Conservation (phyloP, 345 rosid genomes). For the Odontarrhena argentea region DNA sequence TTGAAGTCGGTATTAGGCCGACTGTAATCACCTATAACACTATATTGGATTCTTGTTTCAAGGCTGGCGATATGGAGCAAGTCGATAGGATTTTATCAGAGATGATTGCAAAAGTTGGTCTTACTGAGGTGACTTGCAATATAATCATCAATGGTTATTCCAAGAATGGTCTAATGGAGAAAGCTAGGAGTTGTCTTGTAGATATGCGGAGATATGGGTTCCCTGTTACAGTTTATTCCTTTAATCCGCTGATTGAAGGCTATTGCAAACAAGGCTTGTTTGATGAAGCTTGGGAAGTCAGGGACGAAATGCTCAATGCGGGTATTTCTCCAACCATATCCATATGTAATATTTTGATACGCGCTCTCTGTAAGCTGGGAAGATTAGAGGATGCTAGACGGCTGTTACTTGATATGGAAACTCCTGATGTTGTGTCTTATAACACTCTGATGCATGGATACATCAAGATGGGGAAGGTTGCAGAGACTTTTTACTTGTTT, state of each 20-base stretch:
- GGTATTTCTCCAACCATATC: constrained; percentile 49
- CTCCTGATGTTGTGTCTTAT: constrained; percentile 67
- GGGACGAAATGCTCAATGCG: constrained; percentile 53
- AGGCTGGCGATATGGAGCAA: constrained; percentile 57
- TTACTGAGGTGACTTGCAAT: constrained; percentile 60
- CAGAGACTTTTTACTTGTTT: constrained; percentile 66
- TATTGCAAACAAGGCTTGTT: constrained; percentile 60
- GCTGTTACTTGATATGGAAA: constrained; percentile 47
- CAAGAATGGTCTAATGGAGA: constrained; percentile 53
- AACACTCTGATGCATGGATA: constrained; percentile 66
- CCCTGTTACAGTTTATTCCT: constrained; percentile 51
- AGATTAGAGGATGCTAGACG: constrained; percentile 57
- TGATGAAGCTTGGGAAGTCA: constrained; percentile 52
- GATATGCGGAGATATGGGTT: constrained; percentile 58
- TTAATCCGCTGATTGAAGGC: constrained; percentile 60
- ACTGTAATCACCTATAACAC: constrained; percentile 61
- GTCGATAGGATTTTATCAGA: constrained; percentile 49
- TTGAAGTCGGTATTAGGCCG: constrained; percentile 53
- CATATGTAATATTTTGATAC: constrained; percentile 55
- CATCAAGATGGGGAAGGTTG: constrained; percentile 53
- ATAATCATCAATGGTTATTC: constrained; percentile 60
- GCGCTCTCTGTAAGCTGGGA: constrained; percentile 54
- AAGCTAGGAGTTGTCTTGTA: constrained; percentile 53
- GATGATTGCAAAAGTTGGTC: constrained; percentile 43
- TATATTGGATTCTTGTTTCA: constrained; percentile 60